Evolutionary conservation across 2,329 filamentous ascomycete genomes (phyloP).

Genomic region (Claviceps sp.): DNA sequence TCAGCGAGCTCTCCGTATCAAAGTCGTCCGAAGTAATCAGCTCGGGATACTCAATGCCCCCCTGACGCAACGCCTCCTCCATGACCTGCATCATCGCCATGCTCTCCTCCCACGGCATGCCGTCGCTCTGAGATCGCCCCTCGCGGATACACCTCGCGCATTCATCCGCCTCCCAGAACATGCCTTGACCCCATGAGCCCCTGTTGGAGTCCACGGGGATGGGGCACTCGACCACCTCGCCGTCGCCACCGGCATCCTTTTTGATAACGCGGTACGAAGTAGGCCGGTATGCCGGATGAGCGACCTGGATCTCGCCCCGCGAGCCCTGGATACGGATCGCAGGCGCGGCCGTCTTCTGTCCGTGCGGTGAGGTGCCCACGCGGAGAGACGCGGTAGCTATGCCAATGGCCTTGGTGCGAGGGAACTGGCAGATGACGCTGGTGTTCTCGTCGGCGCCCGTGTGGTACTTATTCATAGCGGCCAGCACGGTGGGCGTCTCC

Average conservation of each 20-base stretch:
- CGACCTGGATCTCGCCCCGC: slow-evolving; percentile 70
- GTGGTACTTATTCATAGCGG: slow-evolving; percentile 58
- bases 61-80: slow-evolving; percentile 41
- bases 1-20: slow-evolving; percentile 47
- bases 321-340: slow-evolving; percentile 70
- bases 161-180: slow-evolving; percentile 84
- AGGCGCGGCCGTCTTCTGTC: slow-evolving; percentile 44
- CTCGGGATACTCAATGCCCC: slow-evolving; percentile 39
- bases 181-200: slow-evolving; percentile 52
- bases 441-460: slow-evolving; percentile 69
- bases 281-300: slow-evolving; percentile 58
- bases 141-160: slow-evolving; percentile 62
- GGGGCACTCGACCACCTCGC: slow-evolving; percentile 39
- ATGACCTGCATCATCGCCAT: slow-evolving; percentile 70
- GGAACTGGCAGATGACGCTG: slow-evolving; percentile 67
- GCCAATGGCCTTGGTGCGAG: slow-evolving; percentile 53
- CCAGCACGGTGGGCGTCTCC: slow-evolving; percentile 53
- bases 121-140: slow-evolving; percentile 61
- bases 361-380: slow-evolving; percentile 47
- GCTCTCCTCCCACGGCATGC: slow-evolving; percentile 61
- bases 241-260: slow-evolving; percentile 30
- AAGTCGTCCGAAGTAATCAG: slow-evolving; percentile 44
- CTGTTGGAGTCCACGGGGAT: slow-evolving; percentile 37
- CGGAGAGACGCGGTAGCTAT: slow-evolving; percentile 56
- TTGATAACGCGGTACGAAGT: slow-evolving; percentile 50